These are phyloP conservation scores for Stramenopiles sp. DNA, from an alignment of 352 stramenopile genomes.

Conservation along the genomic window DNA sequence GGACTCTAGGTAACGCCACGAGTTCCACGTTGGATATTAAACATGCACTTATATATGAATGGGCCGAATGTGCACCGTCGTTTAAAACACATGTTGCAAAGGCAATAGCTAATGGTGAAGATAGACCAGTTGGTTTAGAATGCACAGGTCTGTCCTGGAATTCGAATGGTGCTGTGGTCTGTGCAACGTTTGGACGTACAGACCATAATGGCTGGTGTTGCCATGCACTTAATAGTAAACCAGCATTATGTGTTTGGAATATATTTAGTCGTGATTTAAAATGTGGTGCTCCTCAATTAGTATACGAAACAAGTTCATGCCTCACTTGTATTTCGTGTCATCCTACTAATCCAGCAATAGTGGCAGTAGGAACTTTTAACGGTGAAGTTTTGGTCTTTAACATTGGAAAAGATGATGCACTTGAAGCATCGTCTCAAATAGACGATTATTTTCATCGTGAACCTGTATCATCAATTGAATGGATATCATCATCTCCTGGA, in stretches of 20 bases:
- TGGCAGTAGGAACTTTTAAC: slow-evolving; percentile 2
- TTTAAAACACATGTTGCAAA: neutral
- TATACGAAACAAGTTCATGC: neutral
- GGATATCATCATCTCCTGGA: neutral
- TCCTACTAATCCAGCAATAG: slow-evolving; percentile 7
- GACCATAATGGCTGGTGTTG: neutral
- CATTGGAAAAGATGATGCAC: neutral
- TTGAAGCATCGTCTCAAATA: slow-evolving; percentile 4
- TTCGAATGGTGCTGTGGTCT: neutral
- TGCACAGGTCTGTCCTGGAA: slow-evolving; percentile 1
- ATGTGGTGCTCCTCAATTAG: neutral
- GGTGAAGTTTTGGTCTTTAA: slow-evolving; percentile 4
- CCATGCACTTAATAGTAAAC: no score
- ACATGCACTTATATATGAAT: neutral
- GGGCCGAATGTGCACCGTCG: neutral
- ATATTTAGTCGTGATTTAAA: slow-evolving; percentile 5
- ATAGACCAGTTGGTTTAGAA: neutral
- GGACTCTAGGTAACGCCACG: no score
- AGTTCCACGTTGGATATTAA: slow-evolving; percentile 6
- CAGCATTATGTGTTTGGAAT: slow-evolving; percentile 7
- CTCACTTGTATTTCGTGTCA: neutral
- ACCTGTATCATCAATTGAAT: slow-evolving; percentile 4
- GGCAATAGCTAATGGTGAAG: slow-evolving; percentile 4
- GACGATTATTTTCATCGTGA: slow-evolving; percentile 6
- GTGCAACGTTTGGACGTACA: slow-evolving; percentile 1